phyloP scores from a whole-genome alignment of 2,329 filamentous ascomycete species.

The Aureobasidium sp. region DNA sequence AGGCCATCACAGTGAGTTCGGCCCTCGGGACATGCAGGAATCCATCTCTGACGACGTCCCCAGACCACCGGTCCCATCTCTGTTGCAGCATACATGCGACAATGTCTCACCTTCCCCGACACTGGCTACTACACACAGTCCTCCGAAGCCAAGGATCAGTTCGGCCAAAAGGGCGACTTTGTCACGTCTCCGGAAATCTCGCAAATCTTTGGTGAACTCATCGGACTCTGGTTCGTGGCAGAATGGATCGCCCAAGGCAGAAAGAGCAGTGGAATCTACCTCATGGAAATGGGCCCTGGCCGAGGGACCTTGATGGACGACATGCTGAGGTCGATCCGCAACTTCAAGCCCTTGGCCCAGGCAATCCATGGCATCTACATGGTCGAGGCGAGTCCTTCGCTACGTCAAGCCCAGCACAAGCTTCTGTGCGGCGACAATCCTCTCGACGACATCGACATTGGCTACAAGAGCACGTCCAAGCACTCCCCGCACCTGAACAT shows the following conservation, averaged over 20 bases:
- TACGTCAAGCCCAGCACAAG: constrained; percentile 70
- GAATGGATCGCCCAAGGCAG: constrained; percentile 93
- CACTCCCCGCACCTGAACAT: constrained; percentile 63
- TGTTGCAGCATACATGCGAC: constrained; percentile 93
- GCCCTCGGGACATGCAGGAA: constrained; percentile 12
- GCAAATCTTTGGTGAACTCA: constrained; percentile 89
- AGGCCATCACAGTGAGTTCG: constrained; percentile 71
- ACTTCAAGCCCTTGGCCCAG: constrained; percentile 69
- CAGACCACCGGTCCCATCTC: constrained; percentile 84
- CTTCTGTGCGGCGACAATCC: constrained; percentile 70
- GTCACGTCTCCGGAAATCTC: constrained; percentile 97
- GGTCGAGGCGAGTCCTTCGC: constrained; percentile 80
- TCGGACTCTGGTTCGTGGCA: constrained; percentile 90
- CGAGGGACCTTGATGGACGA: constrained; percentile 96
- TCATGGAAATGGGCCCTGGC: constrained; percentile 91
- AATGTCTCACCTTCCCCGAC: constrained; percentile 85
- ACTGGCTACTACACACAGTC: constrained; percentile 90
- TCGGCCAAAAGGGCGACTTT: constrained; percentile 90
- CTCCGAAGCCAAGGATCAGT: constrained; percentile 68
- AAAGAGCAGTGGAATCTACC: constrained; percentile 65
- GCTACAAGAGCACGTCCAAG: constrained; percentile 68
- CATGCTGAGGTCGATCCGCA: constrained; percentile 77
- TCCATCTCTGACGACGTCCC: constrained; percentile 26
- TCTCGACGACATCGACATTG: constrained; percentile 64
- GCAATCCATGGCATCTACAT: constrained; percentile 85